Base-by-base conservation (phyloP, 1,284 basidiomycete species). In the Pseudozyma hubeiensis region DNA sequence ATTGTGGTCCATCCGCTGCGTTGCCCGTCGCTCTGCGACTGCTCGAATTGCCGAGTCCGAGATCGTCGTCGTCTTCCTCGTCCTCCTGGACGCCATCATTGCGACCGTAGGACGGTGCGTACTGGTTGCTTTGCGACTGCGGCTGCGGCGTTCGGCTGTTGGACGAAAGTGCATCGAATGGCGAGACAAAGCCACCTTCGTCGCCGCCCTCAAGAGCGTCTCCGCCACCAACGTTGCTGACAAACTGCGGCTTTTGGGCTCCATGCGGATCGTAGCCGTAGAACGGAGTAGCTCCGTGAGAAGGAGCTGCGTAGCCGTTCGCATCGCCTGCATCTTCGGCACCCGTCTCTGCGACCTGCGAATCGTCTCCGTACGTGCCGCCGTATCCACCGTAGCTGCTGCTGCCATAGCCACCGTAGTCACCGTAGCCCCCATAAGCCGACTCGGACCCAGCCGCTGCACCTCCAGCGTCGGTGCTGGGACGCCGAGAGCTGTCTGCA, bases 31-130 rank as follows among this genome's bases (percentile, higher is more conserved):
- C 60, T n/a, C 55, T 64, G 55, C 67, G 66, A 19, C 24, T 66
- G 58, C 61, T 76, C 53, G 86, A 86, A 81, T 97, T 99, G 11
- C 95, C 93, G 64, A 99, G 88, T 3, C 97, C 96, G 40, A 98
- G 88, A 53, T 95, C 93, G 5, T 92, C 92, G 5, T 92, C 90
- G 5, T 90, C 89, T 33, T 88, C 85, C 19, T 66, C 64, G 10
- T 63, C 64, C 8, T 53, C 51, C 39, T 62, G 51, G 1, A 39
- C 53, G 13, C 41, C 45, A 33, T 55, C 30, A 24, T 64, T 50
- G 24, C 52, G 51, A 10, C 54, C 41, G 31, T 63, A 61, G 34
- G 61, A 59, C 16, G 62, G 53, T n/a, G 53, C 60, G 45, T 69
- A 69, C 48, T 68, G 55, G n/a, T 62, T 65, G 45, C 50, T 46